Conservation (phyloP, 2,329 filamentous ascomycete genomes). For the Colletotrichum sp. region DNA sequence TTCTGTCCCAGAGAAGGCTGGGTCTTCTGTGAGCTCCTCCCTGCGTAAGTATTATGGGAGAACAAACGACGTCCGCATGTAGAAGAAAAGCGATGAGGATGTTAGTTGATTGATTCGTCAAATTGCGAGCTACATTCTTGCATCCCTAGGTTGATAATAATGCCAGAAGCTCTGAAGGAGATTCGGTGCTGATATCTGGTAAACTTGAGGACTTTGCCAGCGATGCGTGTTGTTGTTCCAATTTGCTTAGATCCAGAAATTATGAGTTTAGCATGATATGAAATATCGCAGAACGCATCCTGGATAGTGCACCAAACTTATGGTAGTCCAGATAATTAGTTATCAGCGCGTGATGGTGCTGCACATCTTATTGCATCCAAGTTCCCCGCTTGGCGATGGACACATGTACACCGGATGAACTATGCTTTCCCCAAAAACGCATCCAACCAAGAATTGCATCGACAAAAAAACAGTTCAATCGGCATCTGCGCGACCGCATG, state of each 20-base stretch:
- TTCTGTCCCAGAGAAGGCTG: neutral
- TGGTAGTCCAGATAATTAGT: too few relatives aligned
- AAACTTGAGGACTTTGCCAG: rapidly evolving
- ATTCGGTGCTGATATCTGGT: neutral
- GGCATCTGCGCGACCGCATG: neutral
- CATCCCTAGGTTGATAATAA: rapidly evolving
- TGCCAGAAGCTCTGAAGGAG: neutral
- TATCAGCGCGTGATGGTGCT: neutral
- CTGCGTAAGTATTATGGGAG: neutral
- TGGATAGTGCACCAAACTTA: neutral
- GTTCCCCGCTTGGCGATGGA: neutral
- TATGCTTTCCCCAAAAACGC: neutral
- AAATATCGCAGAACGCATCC: neutral
- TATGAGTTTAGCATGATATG: rapidly evolving
- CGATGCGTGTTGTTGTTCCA: neutral
- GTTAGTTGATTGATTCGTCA: rapidly evolving
- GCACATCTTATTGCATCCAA: neutral
- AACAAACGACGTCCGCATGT: neutral
- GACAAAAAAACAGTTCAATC: neutral
- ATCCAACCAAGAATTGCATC: neutral
- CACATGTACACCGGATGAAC: neutral
- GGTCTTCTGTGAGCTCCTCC: neutral
- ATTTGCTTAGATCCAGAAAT: rapidly evolving
- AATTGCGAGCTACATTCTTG: neutral
- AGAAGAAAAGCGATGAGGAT: neutral